phyloP scores from a whole-genome alignment of 2,329 filamentous ascomycete species.

The Orbilia blumenaviensis region DNA sequence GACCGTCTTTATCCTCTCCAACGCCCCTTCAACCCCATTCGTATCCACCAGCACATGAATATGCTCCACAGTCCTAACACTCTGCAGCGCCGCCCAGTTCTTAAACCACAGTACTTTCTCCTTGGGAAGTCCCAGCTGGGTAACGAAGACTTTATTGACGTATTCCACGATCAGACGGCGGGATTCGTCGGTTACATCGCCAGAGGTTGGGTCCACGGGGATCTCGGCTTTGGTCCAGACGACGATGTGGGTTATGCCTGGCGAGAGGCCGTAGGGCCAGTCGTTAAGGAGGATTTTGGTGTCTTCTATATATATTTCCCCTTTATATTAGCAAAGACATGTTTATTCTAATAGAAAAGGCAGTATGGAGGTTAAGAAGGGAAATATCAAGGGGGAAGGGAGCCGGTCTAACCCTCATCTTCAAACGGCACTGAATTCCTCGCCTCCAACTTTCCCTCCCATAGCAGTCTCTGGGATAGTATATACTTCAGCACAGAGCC shows the following conservation, averaged over 20 bases:
- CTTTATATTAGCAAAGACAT: neutral
- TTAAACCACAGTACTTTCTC: constrained; percentile 83
- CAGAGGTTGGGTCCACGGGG: constrained; percentile 70
- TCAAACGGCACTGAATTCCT: constrained; percentile 62
- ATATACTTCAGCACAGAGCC: constrained; percentile 83
- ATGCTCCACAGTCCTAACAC: constrained; percentile 85
- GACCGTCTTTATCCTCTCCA: constrained; percentile 64
- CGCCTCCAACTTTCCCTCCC: constrained; percentile 66
- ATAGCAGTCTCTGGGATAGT: constrained; percentile 73
- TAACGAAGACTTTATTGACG: constrained; percentile 73
- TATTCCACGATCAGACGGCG: constrained; percentile 74
- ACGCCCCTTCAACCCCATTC: constrained; percentile 62
- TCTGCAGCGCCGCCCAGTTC: constrained; percentile 88
- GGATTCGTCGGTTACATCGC: constrained; percentile 73
- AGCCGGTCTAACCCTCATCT: constrained; percentile 62
- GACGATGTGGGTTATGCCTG: constrained; percentile 74
- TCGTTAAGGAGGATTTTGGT: constrained; percentile 82
- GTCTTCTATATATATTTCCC: constrained; percentile 53
- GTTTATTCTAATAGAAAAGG: neutral
- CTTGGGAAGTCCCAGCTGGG: constrained; percentile 62
- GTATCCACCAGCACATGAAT: constrained; percentile 78
- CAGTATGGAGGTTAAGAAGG: no score
- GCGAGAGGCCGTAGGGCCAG: constrained; percentile 85
- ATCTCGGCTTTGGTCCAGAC: constrained; percentile 92
- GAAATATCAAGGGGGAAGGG: no score